A percentile compares a stretch with the other conserved stretches of the same genome.
Conservation (phyloP, 306 rosid species). For the Rosa chinensis region DNA sequence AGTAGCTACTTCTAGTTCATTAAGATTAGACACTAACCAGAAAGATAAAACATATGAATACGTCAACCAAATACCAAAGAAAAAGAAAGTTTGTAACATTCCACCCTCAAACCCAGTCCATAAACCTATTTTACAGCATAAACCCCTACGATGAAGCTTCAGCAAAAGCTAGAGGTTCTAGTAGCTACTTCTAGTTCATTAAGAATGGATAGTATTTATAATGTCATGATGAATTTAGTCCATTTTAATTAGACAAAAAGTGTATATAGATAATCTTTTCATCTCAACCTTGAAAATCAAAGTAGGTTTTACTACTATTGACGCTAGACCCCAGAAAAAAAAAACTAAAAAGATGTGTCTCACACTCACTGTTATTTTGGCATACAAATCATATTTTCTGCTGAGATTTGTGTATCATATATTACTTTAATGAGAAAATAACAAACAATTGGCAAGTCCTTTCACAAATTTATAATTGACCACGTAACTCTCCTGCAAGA, state of each 20-base stretch:
- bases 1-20: background rate
- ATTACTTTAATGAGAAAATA: background rate
- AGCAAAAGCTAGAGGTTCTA: background rate
- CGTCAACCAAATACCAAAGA: background rate
- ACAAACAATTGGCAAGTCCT: background rate
- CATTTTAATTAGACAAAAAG: background rate
- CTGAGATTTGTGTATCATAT: background rate
- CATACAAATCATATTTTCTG: background rate
- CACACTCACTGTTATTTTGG: background rate
- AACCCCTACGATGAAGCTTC: background rate
- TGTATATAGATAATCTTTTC: background rate
- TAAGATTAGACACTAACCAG: background rate
- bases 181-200: background rate
- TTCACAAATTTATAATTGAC: background rate
- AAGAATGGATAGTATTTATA: background rate
- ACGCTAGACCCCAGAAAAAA: background rate
- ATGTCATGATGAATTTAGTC: constrained; percentile 3
- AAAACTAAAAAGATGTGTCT: background rate
- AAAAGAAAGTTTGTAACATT: background rate
- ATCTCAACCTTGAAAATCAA: background rate
- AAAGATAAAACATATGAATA: background rate
- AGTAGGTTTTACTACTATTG: background rate
- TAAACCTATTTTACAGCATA: background rate
- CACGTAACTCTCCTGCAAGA: background rate
- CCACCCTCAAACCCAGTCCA: constrained; percentile 2